Evolutionary conservation across 2,329 filamentous ascomycete species (phyloP).

Genomic region (Colletotrichum sp.): DNA sequence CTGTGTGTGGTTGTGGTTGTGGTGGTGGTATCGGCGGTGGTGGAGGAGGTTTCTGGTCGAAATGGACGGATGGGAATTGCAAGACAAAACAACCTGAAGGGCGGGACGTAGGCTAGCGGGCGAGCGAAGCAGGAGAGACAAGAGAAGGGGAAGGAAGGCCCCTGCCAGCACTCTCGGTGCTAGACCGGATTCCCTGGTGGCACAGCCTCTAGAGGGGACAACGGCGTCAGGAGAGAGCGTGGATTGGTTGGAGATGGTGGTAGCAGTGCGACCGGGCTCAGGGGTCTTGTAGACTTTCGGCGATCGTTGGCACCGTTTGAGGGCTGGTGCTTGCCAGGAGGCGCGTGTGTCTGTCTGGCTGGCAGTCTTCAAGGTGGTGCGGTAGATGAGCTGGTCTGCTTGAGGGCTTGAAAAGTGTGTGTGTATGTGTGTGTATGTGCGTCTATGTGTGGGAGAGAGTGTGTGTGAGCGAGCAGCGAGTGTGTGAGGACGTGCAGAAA

Average conservation of each 20-base stretch:
- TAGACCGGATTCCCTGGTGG: conserved; percentile 14
- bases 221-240: conserved; percentile 13
- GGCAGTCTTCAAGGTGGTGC: neutral
- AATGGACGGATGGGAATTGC: neutral
- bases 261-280: conserved; percentile 18
- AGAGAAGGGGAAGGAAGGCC: conserved; percentile 13
- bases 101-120: conserved; percentile 10
- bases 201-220: conserved; percentile 15
- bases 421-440: neutral
- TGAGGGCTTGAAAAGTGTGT: neutral
- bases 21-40: neutral
- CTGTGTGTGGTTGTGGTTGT: neutral
- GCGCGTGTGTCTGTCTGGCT: conserved; percentile 11
- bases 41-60: neutral
- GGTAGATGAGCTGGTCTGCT: neutral
- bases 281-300: conserved; percentile 23
- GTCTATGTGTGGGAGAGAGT: neutral
- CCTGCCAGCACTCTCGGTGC: conserved; percentile 15
- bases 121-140: conserved; percentile 7
- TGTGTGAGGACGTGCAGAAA: neutral
- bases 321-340: conserved; percentile 15
- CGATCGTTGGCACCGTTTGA: conserved; percentile 19
- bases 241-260: conserved; percentile 7
- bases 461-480: neutral
- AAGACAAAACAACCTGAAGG: conserved; percentile 6